These are phyloP conservation scores for Sporothrix pseudoabietina DNA, from an alignment of 2,329 filamentous ascomycete genomes.

Conservation along the genomic window DNA sequence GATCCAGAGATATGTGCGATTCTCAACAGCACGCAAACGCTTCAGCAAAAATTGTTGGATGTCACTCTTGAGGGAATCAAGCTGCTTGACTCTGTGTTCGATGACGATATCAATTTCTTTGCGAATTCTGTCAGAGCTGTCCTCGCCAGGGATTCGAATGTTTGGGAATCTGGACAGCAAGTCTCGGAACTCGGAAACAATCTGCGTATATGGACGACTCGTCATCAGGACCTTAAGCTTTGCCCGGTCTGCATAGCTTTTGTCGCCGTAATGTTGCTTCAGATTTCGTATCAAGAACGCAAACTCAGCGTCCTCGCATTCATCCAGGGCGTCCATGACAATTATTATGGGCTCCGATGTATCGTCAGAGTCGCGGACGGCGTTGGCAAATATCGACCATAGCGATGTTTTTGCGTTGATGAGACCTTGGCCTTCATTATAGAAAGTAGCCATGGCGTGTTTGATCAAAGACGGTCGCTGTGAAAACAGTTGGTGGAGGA, in stretches of 20 bases:
- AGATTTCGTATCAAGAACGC: not conserved
- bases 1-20: slow-evolving; percentile 47
- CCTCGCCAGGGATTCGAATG: slow-evolving; percentile 29
- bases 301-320: slow-evolving; percentile 24
- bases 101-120: slow-evolving; percentile 29
- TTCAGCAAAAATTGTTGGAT: slow-evolving; percentile 28
- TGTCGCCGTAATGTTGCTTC: not conserved
- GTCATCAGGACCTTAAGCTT: slow-evolving; percentile 27
- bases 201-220: slow-evolving; percentile 29
- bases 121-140: slow-evolving; percentile 27
- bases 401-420: slow-evolving; percentile 37
- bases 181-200: slow-evolving; percentile 23
- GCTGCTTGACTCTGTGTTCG: slow-evolving; percentile 11
- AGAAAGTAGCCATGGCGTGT: slow-evolving; percentile 40
- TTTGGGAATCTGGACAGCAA: slow-evolving; percentile 15
- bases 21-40: slow-evolving; percentile 32
- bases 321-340: slow-evolving; percentile 48
- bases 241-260: not conserved
- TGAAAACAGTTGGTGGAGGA: slow-evolving; percentile 47
- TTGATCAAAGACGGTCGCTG: slow-evolving; percentile 40
- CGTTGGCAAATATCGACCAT: slow-evolving; percentile 42
- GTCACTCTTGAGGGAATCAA: not conserved
- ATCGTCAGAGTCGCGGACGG: slow-evolving; percentile 36
- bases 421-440: slow-evolving; percentile 39
- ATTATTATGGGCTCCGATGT: slow-evolving; percentile 40